These are phyloP conservation scores for Trichoderma orchidacearum DNA, from an alignment of 495 filamentous ascomycete species.

Conservation along the genomic window DNA sequence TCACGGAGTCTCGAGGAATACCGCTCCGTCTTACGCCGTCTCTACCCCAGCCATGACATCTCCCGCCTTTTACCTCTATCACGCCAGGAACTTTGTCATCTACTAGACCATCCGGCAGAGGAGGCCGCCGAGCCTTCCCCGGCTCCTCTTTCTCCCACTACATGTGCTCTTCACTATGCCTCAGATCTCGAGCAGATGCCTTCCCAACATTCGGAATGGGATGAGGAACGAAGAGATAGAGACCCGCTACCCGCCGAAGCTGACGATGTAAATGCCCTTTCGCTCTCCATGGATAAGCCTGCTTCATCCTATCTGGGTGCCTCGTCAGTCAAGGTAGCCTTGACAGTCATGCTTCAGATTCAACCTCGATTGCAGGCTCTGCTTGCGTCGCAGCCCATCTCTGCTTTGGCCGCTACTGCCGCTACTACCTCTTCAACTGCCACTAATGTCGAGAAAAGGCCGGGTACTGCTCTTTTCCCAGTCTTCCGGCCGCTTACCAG, in stretches of 20 bases:
- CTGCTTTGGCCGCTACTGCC: too few species aligned
- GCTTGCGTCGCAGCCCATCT: constrained; percentile 38
- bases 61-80: constrained; percentile 36
- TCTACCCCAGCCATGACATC: constrained; percentile 39
- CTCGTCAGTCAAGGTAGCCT: constrained; percentile 68
- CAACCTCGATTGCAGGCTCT: constrained; percentile 49
- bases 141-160: constrained; percentile 28
- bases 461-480: too few species aligned
- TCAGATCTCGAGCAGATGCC: constrained; percentile 39
- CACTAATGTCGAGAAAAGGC: constrained; percentile 31
- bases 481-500: constrained; percentile 31
- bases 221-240: constrained; percentile 38
- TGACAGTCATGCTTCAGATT: constrained; percentile 69
- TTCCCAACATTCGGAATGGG: constrained; percentile 40
- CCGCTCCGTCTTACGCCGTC: constrained; percentile 37
- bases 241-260: constrained; percentile 54
- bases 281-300: constrained; percentile 54
- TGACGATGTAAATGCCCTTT: constrained; percentile 71
- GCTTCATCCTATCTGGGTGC: constrained; percentile 64
- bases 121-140: constrained; percentile 24
- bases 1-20: constrained; percentile 46
- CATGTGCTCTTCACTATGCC: constrained; percentile 19
- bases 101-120: constrained; percentile 29
- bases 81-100: constrained; percentile 34
- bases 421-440: background rate